These are phyloP conservation scores for Trametes versicolor DNA, from an alignment of 1,284 basidiomycete genomes.

Conservation along the genomic window DNA sequence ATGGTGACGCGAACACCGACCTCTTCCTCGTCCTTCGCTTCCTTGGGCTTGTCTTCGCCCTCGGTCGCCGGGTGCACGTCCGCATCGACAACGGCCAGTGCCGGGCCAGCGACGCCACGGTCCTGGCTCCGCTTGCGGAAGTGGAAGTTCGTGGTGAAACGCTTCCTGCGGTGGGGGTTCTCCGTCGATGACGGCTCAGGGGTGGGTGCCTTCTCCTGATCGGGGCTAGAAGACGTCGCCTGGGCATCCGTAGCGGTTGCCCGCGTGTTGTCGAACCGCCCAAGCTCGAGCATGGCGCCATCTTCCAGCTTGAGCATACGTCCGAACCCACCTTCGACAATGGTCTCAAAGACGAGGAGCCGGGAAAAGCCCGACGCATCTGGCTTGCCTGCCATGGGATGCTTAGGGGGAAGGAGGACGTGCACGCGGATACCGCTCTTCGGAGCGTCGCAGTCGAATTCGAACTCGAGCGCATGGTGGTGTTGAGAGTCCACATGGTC, in stretches of 20 bases:
- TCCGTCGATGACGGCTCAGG: conserved; percentile 34
- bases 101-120: conserved; percentile 71
- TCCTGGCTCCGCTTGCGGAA: conserved; percentile 63
- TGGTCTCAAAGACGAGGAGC: conserved; percentile 75
- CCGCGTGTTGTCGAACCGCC: conserved; percentile 62
- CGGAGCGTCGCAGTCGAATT: conserved; percentile 89
- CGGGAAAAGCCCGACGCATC: conserved; percentile 56
- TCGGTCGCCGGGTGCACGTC: conserved; percentile 47
- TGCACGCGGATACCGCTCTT: conserved; percentile 82
- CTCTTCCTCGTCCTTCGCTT: conserved; percentile 57
- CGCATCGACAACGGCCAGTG: conserved; percentile 78
- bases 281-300: conserved; percentile 78
- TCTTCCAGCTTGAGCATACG: conserved; percentile 77
- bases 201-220: conserved; percentile 35
- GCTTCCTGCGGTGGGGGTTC: conserved; percentile 50
- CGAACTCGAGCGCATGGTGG: conserved; percentile 84
- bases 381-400: conserved; percentile 55
- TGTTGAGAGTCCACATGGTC: conserved; percentile 57
- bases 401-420: conserved; percentile 70
- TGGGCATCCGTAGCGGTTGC: conserved; percentile 14
- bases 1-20: conserved; percentile 83
- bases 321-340: conserved; percentile 84
- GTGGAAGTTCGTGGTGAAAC: conserved; percentile 72
- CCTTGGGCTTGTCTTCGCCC: conserved; percentile 52
- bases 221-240: conserved; percentile 28